Evolutionary conservation across 1,284 basidiomycete species (phyloP).

Genomic region (Kalmanozyma brasiliensis): DNA sequence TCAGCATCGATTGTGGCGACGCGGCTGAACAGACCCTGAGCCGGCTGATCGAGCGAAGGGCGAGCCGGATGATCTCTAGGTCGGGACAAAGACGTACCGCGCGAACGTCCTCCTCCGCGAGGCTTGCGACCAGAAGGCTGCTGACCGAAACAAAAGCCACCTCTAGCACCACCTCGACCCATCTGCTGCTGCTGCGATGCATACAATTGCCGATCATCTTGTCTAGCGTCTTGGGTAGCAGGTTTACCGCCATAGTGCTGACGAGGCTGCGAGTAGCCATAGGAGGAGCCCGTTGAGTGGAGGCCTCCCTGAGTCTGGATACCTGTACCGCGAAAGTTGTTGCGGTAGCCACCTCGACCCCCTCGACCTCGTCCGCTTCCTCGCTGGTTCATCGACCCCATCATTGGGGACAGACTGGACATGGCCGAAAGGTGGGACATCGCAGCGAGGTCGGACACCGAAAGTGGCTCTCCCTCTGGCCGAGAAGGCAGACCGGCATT

Average conservation of each 20-base stretch:
- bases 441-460: not conserved
- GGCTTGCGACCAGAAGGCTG: slow-evolving; percentile 1
- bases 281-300: not conserved
- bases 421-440: not conserved
- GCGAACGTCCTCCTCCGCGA: not conserved
- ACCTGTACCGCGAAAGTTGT: not conserved
- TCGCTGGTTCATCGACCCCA: too few species aligned
- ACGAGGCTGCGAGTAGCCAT: not conserved
- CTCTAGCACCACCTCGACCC: slow-evolving; percentile 3
- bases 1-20: not conserved
- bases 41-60: not conserved
- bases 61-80: slow-evolving; percentile 2
- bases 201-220: not conserved
- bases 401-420: too few species aligned
- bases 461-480: not conserved
- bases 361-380: not conserved
- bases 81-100: not conserved
- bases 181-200: not conserved
- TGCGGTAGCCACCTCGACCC: slow-evolving; percentile 1
- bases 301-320: not conserved
- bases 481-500: slow-evolving; percentile 8
- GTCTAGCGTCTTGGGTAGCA: not conserved
- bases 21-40: not conserved
- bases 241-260: not conserved
- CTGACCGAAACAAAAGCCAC: not conserved